These are phyloP conservation scores for Warburgia ugandensis DNA, from an alignment of 164 flowering plant genomes.

Conservation along the genomic window DNA sequence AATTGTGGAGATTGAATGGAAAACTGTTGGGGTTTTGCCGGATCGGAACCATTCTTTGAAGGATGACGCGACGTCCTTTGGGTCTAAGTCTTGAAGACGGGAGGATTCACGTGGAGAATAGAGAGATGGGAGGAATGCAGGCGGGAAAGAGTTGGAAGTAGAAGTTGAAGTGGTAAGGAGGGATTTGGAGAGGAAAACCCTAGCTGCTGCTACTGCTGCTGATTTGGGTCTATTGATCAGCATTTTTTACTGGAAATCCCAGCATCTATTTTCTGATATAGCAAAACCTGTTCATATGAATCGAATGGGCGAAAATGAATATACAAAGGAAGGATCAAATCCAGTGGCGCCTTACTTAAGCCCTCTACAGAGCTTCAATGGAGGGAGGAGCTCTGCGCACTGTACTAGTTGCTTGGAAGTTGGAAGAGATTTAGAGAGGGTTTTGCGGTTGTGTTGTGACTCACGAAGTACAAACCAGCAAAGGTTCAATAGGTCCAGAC, in stretches of 20 bases:
- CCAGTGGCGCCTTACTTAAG: too few relatives aligned
- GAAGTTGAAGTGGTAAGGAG: not conserved
- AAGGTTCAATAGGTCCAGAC: too few relatives aligned
- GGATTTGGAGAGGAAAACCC: not conserved
- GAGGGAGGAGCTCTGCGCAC: too few relatives aligned
- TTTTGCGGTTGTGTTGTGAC: too few relatives aligned
- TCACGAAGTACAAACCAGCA: too few relatives aligned
- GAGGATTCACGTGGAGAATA: not conserved
- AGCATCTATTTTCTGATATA: too few relatives aligned
- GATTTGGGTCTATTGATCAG: not conserved
- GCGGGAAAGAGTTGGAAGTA: not conserved
- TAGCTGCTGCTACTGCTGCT: not conserved
- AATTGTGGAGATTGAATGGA: slow-evolving; percentile 35
- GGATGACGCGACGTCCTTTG: slow-evolving; percentile 17
- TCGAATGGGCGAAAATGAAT: too few relatives aligned
- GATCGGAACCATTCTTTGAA: slow-evolving; percentile 49
- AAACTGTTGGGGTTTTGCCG: slow-evolving; percentile 12
- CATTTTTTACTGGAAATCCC: not conserved
- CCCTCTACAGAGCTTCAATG: too few relatives aligned
- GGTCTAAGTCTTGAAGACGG: not conserved
- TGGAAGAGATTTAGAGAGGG: too few relatives aligned
- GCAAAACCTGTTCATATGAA: too few relatives aligned
- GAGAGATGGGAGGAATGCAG: not conserved
- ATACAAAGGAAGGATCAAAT: too few relatives aligned
- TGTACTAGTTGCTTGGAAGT: too few relatives aligned